Base-by-base conservation (phyloP, 1,139 yeast genomes). In the Wickerhamiella infanticola region DNA sequence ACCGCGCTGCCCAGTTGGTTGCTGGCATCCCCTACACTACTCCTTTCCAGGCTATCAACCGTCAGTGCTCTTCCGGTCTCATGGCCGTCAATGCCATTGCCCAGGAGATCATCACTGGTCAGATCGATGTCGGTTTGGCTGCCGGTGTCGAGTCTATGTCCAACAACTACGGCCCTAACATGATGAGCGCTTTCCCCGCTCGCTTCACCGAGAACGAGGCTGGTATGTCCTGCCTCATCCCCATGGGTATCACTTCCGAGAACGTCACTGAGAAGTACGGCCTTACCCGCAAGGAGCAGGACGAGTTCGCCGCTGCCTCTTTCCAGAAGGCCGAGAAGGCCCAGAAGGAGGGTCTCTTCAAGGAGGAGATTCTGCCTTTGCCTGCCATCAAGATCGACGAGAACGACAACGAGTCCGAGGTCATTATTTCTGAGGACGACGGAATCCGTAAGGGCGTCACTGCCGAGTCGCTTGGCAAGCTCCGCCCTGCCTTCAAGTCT, bases 121-220 rank as follows among this genome's bases (percentile, higher is more conserved):
- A 86, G 70, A 85, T 88, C 56, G 85, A 79, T 55, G 73, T 90
- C 59, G 97, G 97, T 52, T 69, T 88, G 48, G 97, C 93, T 41
- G 79, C 79, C 45, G 97, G 97, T 61, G 94, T 78, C 46, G 97
- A 88, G 67, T 79, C 94, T 58, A 88, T 88, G 97, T 73, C 94
- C 24, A 68, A 72, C 52, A 79, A 80, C 68, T 86, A 81, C 62
- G 94, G 93, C 23, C 81, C 93, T 35, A 73, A 73, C 55, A 73
- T 85, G 29, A 67, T 78, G 47, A 77, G 82, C 38, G 69, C 72
- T 53, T 70, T 84, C 53, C 81, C 88, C 45, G 69, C 70, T 35
- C 66, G 69, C 39, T 60, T 74, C 55, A 58, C 65, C 47, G 63
- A 64, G 35, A 60, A 70, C 52, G 57, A 62, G 27, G 74, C 72